A percentile compares a stretch with the other conserved stretches of the same genome.
phyloP scores from a whole-genome alignment of 2,329 filamentous ascomycete genomes.

The Fonsecaea pugnacius region DNA sequence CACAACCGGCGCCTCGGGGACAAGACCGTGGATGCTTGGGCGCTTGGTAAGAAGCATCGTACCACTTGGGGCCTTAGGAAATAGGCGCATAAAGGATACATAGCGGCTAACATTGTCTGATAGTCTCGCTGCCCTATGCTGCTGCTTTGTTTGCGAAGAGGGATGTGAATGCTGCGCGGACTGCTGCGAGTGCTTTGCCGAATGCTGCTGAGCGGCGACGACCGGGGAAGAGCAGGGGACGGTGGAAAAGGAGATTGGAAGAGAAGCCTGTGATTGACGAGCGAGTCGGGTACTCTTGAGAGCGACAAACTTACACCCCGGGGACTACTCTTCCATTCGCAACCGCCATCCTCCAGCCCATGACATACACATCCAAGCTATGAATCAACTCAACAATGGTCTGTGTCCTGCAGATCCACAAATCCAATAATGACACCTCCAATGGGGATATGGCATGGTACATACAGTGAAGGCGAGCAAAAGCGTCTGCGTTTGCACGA shows the following conservation, averaged over 20 bases:
- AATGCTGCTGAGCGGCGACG: constrained; percentile 33
- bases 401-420: neutral
- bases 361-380: neutral
- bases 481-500: neutral
- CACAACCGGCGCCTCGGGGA: constrained; percentile 43
- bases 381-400: neutral
- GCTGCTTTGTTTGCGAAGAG: constrained; percentile 68
- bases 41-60: constrained; percentile 49
- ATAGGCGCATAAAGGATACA: neutral
- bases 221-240: neutral
- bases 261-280: neutral
- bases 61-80: neutral
- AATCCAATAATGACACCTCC: neutral
- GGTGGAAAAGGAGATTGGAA: neutral
- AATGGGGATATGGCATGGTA: constrained; percentile 3
- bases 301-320: neutral
- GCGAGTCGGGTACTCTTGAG: neutral
- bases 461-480: constrained; percentile 1
- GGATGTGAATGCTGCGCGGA: constrained; percentile 68
- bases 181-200: constrained; percentile 56
- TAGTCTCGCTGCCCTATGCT: constrained; percentile 63
- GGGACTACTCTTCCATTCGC: neutral
- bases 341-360: neutral
- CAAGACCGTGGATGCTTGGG: constrained; percentile 58
- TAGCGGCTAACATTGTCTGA: constrained; percentile 2